Base-by-base conservation (phyloP, 208 protist species). In the Crithidia bombi region DNA sequence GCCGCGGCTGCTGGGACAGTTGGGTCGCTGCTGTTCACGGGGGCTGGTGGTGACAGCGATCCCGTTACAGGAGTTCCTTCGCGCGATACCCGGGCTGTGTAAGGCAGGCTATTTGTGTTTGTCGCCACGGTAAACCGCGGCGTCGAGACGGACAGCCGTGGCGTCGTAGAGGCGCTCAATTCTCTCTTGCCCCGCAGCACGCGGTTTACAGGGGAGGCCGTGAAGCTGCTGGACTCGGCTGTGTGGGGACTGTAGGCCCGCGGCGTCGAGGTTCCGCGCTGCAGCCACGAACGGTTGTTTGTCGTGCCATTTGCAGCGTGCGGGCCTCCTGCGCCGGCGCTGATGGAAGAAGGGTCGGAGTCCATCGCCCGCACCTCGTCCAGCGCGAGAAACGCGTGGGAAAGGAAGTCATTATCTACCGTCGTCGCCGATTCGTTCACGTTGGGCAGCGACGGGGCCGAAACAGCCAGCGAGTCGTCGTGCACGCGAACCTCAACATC, bases 71-170 rank as follows among this genome's bases (percentile, higher is more conserved):
- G 57, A 38, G 57, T 64, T 1, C 57, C 57, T 38, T 64, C 57
- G 35, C 62, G 62, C 33, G 62, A 67, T 11, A 57, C 14, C 2
- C 62, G 46, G 23, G 32, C 35, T 15, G 62, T 67, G 62, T 67
- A 67, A 21, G 62, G 35, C 23, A 67, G 33, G 15, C 62, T 67
- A 49, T 67, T 67, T n/a, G 33, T 28, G 28, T 43, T 55, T 1
- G 62, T 67, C 14, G 62, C 62, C 33, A 67, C 62, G 11, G 62
- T 67, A 36, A 67, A 67, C 23, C 47, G 62, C 47, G 62, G 62
- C 47, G 62, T 67, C 4, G 62, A 67, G 15, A 17, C 47, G 44
- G 62, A 67, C 15, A 67, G 62, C 4, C 62, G 62, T 49, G 62
- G 47, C 44, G 59, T 65, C 15, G 62, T 67, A 3, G 62, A 19